Evolutionary conservation across 768 basidiomycete genomes (phyloP), one percentile per base, ranked within the genome.

Genomic region (Lenzites betulinus): DNA sequence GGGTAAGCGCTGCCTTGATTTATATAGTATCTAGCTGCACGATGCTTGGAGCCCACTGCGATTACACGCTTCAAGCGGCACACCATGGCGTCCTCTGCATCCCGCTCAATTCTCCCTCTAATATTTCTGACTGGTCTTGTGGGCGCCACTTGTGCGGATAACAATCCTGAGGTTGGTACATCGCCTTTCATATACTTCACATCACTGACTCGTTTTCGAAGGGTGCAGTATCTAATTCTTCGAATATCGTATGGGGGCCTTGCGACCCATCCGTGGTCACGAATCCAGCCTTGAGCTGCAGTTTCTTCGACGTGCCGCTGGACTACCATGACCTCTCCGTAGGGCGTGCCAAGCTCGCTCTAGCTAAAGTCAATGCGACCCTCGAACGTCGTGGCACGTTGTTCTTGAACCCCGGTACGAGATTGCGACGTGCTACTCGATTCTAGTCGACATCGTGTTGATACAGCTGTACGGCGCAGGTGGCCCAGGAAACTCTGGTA

Each of bases 351-450:
- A 33, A 51, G 3, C 23, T 59, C 28, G 58, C 58, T n/a, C n/a
- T 59, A 18, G 58, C 18, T 6, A 52, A 33, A 41, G 26, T 26
- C 25, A 51, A 46, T 20, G 58, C 58, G n/a, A 59, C 58, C 18
- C 36, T n/a, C 2, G 42, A 30, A 7, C 23, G 25, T 8, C 51
- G 35, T 23, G 50, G 50, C 12, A 59, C 51, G 4, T 50, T 59
- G 5, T 48, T 59, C 46, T 30, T 47, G 7, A 30, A 46, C 48
- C 41, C 51, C 2, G 51, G 51, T 38, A 51, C 12, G 26, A 16
- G 12, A 5, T 28, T 7, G 11, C 3, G 18, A 36, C 12, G 7
- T 20, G 3, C 11, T 30, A 36, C 3, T 23, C 25, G 20, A n/a
- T 15, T 15, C n/a, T 46, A 28, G 8, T 18, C 20, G n/a, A n/a